Base-by-base conservation (phyloP, 1,284 basidiomycete species). In the Sanghuangporus sanghuang region DNA sequence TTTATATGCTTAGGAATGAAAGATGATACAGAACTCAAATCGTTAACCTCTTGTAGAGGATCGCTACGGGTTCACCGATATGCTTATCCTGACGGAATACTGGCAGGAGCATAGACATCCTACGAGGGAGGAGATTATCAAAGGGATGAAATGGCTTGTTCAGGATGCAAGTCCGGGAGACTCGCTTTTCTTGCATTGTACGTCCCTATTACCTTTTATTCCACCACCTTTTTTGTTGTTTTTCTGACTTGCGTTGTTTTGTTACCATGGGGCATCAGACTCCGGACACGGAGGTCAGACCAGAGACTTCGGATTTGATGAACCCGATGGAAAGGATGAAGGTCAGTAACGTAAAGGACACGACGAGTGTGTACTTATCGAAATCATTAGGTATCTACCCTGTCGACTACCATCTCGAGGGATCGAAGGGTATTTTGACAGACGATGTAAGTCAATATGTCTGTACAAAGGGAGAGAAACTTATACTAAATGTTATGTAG, bases 171-270 rank as follows among this genome's bases (percentile, higher is more conserved):
- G 78, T 54, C 86, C 91, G 2, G 88, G 96, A 68, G 95, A 96
- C 71, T 87, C 92, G 0, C 77, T 96, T 42, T 96, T 96, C 80
- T 93, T 96, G 81, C 93, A 96, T 71, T 96, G 92, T 92, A 67
- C 64, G 86, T 8, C 11, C n/a, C 23, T 50, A 21, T 7, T 55
- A 11, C 32, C 21, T 1, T 23, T 9, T 2, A 21, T n/a, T 49
- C n/a, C n/a, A n/a, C 8, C 48, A 16, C 35, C 12, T 18, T 16
- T 52, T n/a, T 52, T 35, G 71, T 3, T 7, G 18, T 14, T 39
- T 3, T 40, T 12, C 38, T 21, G 54, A 49, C 16, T 21, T 12
- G 12, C 23, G 6, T 46, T 48, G 27, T n/a, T 42, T 42, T 42
- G 9, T 42, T 42, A 5, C 27, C 40, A 5, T 42, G 40, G 16